These are phyloP conservation scores for Diplocarpon rosae DNA, from an alignment of 2,329 filamentous ascomycete genomes.

Conservation along the genomic window DNA sequence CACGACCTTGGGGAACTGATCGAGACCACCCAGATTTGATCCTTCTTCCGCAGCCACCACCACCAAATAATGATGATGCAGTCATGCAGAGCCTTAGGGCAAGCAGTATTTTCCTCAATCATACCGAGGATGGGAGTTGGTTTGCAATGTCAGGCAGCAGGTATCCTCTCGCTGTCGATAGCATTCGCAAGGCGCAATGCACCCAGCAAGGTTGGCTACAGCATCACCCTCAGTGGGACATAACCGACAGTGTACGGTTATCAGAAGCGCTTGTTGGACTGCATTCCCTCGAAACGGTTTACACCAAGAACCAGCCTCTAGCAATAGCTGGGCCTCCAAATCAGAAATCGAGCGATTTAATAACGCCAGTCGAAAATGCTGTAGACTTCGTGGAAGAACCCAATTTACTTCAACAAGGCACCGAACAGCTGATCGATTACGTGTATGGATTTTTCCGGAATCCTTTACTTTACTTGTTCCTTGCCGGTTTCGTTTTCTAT, in stretches of 20 bases:
- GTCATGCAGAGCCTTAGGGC: constrained; percentile 41
- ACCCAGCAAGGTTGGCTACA: constrained; percentile 45
- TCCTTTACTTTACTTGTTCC: constrained; percentile 21
- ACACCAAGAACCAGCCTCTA: not conserved
- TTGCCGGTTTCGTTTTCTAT: constrained; percentile 22
- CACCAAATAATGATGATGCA: constrained; percentile 42
- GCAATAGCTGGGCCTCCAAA: not conserved
- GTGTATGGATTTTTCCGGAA: not conserved
- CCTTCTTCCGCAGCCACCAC: constrained; percentile 73
- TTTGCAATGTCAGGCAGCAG: constrained; percentile 81
- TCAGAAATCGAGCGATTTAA: not conserved
- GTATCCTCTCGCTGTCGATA: constrained; percentile 77
- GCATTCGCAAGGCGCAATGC: constrained; percentile 39
- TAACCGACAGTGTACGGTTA: constrained; percentile 35
- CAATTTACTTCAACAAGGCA: too few relatives aligned
- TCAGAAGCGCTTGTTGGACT: constrained; percentile 59
- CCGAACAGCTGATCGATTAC: not conserved
- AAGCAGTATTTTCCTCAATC: constrained; percentile 72
- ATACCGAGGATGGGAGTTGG: constrained; percentile 79
- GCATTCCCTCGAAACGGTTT: constrained; percentile 41
- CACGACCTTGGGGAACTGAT: constrained; percentile 58
- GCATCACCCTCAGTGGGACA: constrained; percentile 25
- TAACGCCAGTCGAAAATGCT: constrained; percentile 4
- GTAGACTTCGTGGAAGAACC: constrained; percentile 28
- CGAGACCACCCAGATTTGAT: constrained; percentile 64